Conservation (phyloP, 1,284 basidiomycete genomes). For the Ceratobasidium sp. region DNA sequence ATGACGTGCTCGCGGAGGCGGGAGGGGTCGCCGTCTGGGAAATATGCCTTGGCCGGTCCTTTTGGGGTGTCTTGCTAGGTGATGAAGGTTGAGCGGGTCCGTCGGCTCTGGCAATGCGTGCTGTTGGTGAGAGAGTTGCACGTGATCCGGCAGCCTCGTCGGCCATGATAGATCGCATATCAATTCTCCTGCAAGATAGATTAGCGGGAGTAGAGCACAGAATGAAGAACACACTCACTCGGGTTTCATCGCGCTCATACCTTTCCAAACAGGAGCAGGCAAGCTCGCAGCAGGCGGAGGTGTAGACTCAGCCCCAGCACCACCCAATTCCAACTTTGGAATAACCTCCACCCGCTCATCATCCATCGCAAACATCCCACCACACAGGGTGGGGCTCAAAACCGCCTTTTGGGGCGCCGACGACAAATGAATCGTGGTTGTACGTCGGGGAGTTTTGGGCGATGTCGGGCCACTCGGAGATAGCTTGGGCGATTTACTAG, state of each 20-base stretch:
- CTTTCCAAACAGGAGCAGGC: slow-evolving; percentile 51
- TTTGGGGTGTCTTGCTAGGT: slow-evolving; percentile 40
- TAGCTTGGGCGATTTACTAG: slow-evolving; percentile 62
- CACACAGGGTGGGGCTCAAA: slow-evolving; percentile 29
- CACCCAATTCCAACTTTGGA: slow-evolving; percentile 45
- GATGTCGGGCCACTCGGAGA: slow-evolving; percentile 61
- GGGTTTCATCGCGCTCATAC: slow-evolving; percentile 21
- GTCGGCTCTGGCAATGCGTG: slow-evolving; percentile 47
- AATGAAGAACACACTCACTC: slow-evolving; percentile 15
- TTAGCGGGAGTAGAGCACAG: slow-evolving; percentile 56
- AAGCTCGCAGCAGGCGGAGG: slow-evolving; percentile 54
- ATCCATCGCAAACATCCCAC: slow-evolving; percentile 76
- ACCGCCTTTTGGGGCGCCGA: slow-evolving; percentile 52
- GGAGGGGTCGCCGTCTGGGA: slow-evolving; percentile 35
- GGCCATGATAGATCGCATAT: slow-evolving; percentile 89
- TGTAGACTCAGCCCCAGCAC: slow-evolving; percentile 52
- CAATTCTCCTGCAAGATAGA: slow-evolving; percentile 66
- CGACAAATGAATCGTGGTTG: slow-evolving; percentile 46
- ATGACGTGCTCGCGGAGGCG: slow-evolving; percentile 35
- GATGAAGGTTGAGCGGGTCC: slow-evolving; percentile 9
- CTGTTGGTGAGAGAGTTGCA: slow-evolving; percentile 46
- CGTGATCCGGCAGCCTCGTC: slow-evolving; percentile 65
- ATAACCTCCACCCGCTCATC: slow-evolving; percentile 59
- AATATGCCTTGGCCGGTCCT: slow-evolving; percentile 41
- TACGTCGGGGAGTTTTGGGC: slow-evolving; percentile 51